Percentiles rank a stretch among this genome's conserved stretches.
Evolutionary conservation across 129 eudicot genomes (phyloP).

Genomic region (Sambucus nigra): DNA sequence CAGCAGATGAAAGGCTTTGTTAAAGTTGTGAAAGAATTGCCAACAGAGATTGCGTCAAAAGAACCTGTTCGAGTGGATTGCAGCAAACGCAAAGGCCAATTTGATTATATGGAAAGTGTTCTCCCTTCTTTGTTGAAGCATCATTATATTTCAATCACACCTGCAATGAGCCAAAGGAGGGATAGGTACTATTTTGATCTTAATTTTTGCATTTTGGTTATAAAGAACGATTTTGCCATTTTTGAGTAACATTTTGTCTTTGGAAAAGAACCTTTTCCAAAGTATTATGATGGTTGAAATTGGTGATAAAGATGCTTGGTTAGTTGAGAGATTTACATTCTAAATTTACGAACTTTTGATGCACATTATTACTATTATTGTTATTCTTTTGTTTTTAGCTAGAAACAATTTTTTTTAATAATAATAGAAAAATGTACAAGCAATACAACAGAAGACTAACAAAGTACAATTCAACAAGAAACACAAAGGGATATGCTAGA

Average conservation of each 20-base stretch:
- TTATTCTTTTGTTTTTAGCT: no score
- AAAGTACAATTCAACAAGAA: no score
- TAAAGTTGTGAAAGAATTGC: constrained; percentile 70
- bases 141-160: constrained; percentile 82
- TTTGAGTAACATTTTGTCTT: background rate
- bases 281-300: background rate
- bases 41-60: constrained; percentile 62
- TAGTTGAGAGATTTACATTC: no score
- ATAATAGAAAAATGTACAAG: no score
- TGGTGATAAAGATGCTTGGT: no score
- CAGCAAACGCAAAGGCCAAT: constrained; percentile 95
- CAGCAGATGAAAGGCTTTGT: constrained; percentile 65
- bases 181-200: constrained; percentile 53
- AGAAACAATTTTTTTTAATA: no score
- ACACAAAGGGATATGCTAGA: no score
- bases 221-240: background rate
- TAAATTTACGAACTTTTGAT: no score
- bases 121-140: constrained; percentile 80
- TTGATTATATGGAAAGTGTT: constrained; percentile 77
- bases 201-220: constrained; percentile 2
- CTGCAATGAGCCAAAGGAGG: constrained; percentile 97
- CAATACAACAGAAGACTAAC: no score
- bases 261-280: background rate
- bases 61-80: constrained; percentile 85
- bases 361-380: no score